Evolutionary conservation across 441 rosid species (phyloP), one percentile per base, ranked within the genome.

Genomic region (Erodium chrysanthum): DNA sequence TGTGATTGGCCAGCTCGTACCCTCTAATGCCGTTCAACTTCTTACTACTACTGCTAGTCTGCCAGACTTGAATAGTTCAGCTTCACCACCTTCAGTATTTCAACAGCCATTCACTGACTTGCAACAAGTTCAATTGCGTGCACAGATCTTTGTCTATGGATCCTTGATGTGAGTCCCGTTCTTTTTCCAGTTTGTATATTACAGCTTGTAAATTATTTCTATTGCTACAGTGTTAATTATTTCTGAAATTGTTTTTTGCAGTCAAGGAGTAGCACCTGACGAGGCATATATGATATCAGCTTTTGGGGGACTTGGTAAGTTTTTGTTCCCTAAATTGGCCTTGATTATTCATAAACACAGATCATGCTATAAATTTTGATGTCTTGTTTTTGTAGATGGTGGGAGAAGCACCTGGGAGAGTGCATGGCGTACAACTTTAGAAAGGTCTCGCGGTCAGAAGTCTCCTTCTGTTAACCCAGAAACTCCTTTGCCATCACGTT

Each of bases 101-200:
- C 92, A 77, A 44, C 99, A 92, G 81, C 96, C 99, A 78, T 95
- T 95, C 82, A 88, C 92, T 2, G 98, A 95, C 76, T 73, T 83
- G 74, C 99, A 95, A 77, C 99, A 95, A 95, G 89, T 95, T 81
- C 98, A 95, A 77, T 82, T 95, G 73, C 99, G 99, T 56, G 92
- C 99, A 62, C 99, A 95, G 84, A 95, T 95, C 67, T 87, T 95
- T 84, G 98, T 92, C 71, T 95, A 95, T 77, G 99, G 99, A 68
- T 88, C 93, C 73, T 77, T 95, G 75, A 95, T 95, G 99, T 95
- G 78, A 77, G 97, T 76, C 67, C 5, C 72, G 23, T 66, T 63
- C 56, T 65, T 23, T 22, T 12, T 7, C 22, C 7, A 46, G 33
- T 11, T 66, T 68, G 29, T 52, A 46, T 10, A 14, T 68, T n/a